Conservation (phyloP, 352 stramenopile genomes). For the Phytopythium delawarense region DNA sequence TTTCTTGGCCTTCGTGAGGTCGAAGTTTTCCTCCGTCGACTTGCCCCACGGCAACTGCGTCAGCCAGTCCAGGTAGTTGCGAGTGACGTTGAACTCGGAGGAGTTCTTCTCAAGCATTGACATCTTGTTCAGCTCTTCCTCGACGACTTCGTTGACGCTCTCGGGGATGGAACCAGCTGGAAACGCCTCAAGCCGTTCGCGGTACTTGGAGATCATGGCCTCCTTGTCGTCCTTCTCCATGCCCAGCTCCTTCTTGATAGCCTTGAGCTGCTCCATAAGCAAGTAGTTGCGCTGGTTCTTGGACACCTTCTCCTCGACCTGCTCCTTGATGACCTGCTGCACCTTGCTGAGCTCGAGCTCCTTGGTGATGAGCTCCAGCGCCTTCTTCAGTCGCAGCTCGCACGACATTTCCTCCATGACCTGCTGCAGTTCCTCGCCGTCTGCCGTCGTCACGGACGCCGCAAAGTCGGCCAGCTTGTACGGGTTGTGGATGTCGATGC, state of each 20-base stretch:
- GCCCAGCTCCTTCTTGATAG: constrained; percentile 99
- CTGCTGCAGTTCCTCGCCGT: constrained; percentile 90
- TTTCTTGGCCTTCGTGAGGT: constrained; percentile 90
- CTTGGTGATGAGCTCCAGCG: constrained; percentile 96
- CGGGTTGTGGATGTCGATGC: constrained; percentile 94
- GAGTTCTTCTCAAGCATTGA: constrained; percentile 98
- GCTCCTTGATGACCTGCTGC: constrained; percentile 96
- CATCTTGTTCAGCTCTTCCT: constrained; percentile 98
- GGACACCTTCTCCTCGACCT: constrained; percentile 90
- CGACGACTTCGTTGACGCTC: constrained; percentile 91
- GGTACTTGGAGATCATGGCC: constrained; percentile 95
- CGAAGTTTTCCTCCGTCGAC: constrained; percentile 95
- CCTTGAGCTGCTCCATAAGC: constrained; percentile 98
- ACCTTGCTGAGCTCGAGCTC: constrained; percentile 95
- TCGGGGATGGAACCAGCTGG: constrained; percentile 56
- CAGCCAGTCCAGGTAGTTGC: constrained; percentile 99
- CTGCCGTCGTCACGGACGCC: constrained; percentile 91
- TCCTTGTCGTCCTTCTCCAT: constrained; percentile 99
- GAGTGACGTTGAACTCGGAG: constrained; percentile 98
- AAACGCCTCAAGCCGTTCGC: constrained; percentile 78
- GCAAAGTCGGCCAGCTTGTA: constrained; percentile 99
- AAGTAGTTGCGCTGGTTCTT: constrained; percentile 98
- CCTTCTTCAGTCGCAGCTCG: constrained; percentile 93
- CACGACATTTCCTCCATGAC: constrained; percentile 96
- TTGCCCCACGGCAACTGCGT: constrained; percentile 97